phyloP scores from a whole-genome alignment of 495 filamentous ascomycete species.

The Astrocystis sublimbata region DNA sequence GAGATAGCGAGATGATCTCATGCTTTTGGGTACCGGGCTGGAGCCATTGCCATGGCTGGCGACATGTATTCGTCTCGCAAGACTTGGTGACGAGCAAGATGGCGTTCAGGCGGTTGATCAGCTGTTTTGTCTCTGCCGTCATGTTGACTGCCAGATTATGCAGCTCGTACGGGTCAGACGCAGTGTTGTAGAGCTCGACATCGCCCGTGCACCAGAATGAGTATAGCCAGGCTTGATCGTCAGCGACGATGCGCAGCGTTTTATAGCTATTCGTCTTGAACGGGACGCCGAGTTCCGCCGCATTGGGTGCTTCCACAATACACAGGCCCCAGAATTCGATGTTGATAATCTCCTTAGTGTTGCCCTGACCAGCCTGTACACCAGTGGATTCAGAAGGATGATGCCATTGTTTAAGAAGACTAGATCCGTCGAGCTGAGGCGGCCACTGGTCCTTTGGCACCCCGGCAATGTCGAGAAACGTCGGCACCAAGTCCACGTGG shows the following conservation, averaged over 20 bases:
- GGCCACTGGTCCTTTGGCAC: constrained; percentile 21
- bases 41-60: constrained; percentile 50
- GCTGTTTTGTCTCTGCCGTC: not conserved
- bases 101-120: constrained; percentile 48
- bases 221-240: constrained; percentile 49
- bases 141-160: constrained; percentile 10
- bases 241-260: constrained; percentile 44
- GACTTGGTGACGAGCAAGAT: constrained; percentile 55
- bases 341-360: constrained; percentile 48
- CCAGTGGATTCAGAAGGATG: constrained; percentile 16
- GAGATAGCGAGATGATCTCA: not conserved
- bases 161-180: constrained; percentile 17
- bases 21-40: constrained; percentile 26
- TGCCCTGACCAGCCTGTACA: constrained; percentile 16
- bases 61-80: constrained; percentile 48
- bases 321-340: constrained; percentile 53
- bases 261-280: constrained; percentile 52
- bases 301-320: constrained; percentile 37
- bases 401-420: constrained; percentile 14
- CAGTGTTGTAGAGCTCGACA: constrained; percentile 52
- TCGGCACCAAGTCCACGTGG: constrained; percentile 18
- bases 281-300: constrained; percentile 22
- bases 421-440: constrained; percentile 17
- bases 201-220: constrained; percentile 54
- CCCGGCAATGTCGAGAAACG: constrained; percentile 17